Percentiles rank a stretch among this genome's conserved stretches.
These are phyloP conservation scores for Leccinellum albellum DNA, from an alignment of 768 basidiomycete species.

Conservation along the genomic window DNA sequence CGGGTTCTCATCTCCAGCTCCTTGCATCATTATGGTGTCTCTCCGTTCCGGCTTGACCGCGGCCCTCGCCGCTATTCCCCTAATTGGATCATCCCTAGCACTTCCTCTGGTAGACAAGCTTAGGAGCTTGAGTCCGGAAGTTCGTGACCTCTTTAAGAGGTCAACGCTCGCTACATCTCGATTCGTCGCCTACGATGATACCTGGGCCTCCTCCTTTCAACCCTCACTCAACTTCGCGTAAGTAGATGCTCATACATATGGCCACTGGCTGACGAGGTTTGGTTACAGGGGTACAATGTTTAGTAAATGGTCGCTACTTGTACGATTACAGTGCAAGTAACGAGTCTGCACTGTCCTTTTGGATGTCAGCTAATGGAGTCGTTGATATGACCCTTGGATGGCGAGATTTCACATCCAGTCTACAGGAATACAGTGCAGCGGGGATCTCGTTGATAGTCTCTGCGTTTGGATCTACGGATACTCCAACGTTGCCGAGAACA, in stretches of 20 bases:
- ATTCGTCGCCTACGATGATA: slow-evolving; percentile 39
- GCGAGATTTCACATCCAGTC: slow-evolving; percentile 35
- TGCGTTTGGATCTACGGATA: slow-evolving; percentile 41
- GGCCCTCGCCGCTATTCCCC: slow-evolving; percentile 1
- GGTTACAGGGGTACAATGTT: slow-evolving; percentile 31
- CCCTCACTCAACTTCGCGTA: slow-evolving; percentile 41
- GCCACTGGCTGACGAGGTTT: background rate
- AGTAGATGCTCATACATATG: background rate
- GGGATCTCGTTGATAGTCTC: too few relatives aligned
- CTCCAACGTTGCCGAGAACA: slow-evolving; percentile 37
- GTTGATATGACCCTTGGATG: slow-evolving; percentile 44
- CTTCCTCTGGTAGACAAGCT: slow-evolving; percentile 17
- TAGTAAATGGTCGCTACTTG: slow-evolving; percentile 19
- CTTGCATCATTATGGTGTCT: slow-evolving; percentile 6
- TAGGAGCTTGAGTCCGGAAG: slow-evolving; percentile 12
- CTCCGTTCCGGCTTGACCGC: background rate
- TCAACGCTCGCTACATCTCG: slow-evolving; percentile 42
- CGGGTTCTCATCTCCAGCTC: background rate
- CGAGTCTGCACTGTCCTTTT: slow-evolving; percentile 35
- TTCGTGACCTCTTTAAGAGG: slow-evolving; percentile 15
- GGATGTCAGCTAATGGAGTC: slow-evolving; percentile 35
- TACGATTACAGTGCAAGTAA: background rate
- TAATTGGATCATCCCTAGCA: slow-evolving; percentile 5
- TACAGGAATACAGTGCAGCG: too few relatives aligned
- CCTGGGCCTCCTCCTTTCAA: slow-evolving; percentile 42